Evolutionary conservation across 345 rosid genomes (phyloP).

Genomic region (Eucalyptus globulus): DNA sequence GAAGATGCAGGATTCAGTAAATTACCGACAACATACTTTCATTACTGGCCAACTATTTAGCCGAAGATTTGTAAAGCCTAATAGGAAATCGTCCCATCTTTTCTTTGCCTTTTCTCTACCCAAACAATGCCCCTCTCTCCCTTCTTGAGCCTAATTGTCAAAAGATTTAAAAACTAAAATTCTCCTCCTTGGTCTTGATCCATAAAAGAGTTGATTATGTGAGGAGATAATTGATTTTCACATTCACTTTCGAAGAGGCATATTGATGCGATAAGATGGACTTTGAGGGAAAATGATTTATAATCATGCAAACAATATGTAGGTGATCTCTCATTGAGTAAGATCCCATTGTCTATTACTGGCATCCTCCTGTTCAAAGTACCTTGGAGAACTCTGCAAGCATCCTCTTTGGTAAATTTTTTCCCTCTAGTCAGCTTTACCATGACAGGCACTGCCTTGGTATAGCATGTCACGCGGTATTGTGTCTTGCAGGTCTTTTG

Average conservation of each 20-base stretch:
- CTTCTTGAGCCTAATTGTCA: not conserved
- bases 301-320: not conserved
- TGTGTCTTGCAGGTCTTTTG: conserved; percentile 41
- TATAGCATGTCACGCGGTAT: not conserved
- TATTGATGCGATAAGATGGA: not conserved
- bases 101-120: not conserved
- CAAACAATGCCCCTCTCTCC: not conserved
- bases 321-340: conserved; percentile 21
- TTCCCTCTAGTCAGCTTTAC: not conserved
- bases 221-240: not conserved
- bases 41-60: not conserved
- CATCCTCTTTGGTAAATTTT: conserved; percentile 72
- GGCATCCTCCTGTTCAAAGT: conserved; percentile 80
- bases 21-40: not conserved
- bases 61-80: not conserved
- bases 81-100: not conserved
- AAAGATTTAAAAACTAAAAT: not conserved
- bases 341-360: conserved; percentile 83
- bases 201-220: not conserved
- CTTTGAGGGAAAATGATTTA: not conserved
- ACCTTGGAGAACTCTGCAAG: conserved; percentile 88
- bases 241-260: not conserved
- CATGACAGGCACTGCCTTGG: not conserved
- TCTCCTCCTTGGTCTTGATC: not conserved
- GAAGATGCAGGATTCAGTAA: not conserved